Percentiles rank a stretch among this genome's conserved stretches.
These are phyloP conservation scores for Rhodocollybia butyracea DNA, from an alignment of 768 basidiomycete species.

Conservation along the genomic window DNA sequence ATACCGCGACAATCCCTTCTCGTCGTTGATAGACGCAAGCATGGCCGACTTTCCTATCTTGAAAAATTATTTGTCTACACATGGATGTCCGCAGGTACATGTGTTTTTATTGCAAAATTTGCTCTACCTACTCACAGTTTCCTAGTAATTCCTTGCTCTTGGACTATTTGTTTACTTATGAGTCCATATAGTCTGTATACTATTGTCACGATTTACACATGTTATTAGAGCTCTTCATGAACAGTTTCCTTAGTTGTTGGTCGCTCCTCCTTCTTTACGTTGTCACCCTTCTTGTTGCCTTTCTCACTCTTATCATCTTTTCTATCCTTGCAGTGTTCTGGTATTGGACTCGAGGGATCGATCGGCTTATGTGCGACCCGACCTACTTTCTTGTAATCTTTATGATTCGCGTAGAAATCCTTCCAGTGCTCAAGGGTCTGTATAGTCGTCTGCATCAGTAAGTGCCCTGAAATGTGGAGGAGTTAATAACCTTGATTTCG, in stretches of 20 bases:
- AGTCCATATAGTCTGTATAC: too few species aligned
- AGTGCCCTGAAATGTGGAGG: background rate
- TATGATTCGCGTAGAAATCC: slow-evolving; percentile 79
- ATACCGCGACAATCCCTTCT: slow-evolving; percentile 52
- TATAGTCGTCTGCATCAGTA: background rate
- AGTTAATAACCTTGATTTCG: slow-evolving; percentile 61
- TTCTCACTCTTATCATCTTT: slow-evolving; percentile 36
- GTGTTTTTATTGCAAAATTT: background rate
- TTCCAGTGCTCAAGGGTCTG: slow-evolving; percentile 88
- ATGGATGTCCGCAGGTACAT: slow-evolving; percentile 48
- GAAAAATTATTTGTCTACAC: slow-evolving; percentile 74
- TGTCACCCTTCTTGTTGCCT: slow-evolving; percentile 23
- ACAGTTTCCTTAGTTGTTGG: slow-evolving; percentile 2
- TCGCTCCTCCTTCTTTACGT: background rate
- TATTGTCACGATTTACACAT: too few species aligned
- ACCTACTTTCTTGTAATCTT: slow-evolving; percentile 76
- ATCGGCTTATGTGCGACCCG: slow-evolving; percentile 72
- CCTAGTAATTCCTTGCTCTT: slow-evolving; percentile 14
- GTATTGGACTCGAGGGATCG: slow-evolving; percentile 70
- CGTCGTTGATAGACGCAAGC: slow-evolving; percentile 63
- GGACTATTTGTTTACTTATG: too few species aligned
- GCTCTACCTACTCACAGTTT: background rate
- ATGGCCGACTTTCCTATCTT: slow-evolving; percentile 84
- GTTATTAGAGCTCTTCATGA: slow-evolving; percentile 26
- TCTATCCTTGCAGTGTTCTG: slow-evolving; percentile 70